Percentiles rank a stretch among this genome's conserved stretches.
Conservation (phyloP, 495 filamentous ascomycete species). For the Xylaria acuta region DNA sequence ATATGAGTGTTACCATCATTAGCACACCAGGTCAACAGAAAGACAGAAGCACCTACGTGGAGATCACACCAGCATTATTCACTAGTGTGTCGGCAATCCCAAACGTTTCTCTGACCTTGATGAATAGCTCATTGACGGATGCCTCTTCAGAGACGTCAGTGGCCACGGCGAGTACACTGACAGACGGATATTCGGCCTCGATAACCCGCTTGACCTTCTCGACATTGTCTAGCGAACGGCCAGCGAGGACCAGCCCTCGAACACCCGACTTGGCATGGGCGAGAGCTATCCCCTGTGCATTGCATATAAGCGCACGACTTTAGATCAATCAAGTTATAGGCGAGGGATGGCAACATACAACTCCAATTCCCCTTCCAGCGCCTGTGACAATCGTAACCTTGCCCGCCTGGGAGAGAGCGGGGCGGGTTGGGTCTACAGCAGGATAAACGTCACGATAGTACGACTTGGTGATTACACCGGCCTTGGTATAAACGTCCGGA, state of each 20-base stretch:
- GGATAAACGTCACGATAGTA: constrained; percentile 6
- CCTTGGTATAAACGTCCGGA: not conserved
- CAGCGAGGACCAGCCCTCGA: not conserved
- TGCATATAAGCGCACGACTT: not conserved
- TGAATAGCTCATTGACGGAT: not conserved
- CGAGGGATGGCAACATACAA: not conserved
- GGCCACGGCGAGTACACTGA: not conserved
- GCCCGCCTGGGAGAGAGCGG: not conserved
- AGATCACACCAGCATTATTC: not conserved
- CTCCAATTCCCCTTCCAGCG: constrained; percentile 2
- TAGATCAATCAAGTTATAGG: not conserved
- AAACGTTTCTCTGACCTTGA: not conserved
- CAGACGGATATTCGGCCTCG: not conserved
- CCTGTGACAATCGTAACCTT: constrained; percentile 4
- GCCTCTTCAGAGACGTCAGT: not conserved
- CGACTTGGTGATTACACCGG: not conserved
- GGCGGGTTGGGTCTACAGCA: not conserved
- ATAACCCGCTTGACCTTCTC: not conserved
- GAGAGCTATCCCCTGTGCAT: not conserved
- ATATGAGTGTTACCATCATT: not conserved
- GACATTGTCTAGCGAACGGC: not conserved
- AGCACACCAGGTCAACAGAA: not conserved
- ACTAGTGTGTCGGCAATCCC: not conserved
- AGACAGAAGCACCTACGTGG: not conserved
- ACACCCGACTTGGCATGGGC: constrained; percentile 1